Evolutionary conservation across 306 rosid genomes (phyloP).

Genomic region (Gynostemma pentaphyllum): DNA sequence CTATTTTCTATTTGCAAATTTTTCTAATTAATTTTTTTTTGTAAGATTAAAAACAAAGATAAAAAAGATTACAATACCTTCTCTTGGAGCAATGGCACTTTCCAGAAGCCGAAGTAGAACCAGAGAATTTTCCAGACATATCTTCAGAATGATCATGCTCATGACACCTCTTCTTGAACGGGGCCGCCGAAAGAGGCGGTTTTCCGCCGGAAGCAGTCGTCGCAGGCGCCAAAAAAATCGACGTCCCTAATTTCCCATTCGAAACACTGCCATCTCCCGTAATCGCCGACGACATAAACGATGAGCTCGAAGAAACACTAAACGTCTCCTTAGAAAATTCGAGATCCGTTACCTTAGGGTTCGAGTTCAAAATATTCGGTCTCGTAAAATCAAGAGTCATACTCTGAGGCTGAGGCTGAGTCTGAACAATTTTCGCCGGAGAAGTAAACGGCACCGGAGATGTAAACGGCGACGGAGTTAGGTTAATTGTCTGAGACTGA

Average conservation of each 20-base stretch:
- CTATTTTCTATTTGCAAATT: background rate
- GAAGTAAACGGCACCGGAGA: background rate
- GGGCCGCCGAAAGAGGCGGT: conserved; percentile 34
- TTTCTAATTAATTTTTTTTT: background rate
- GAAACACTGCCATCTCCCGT: conserved; percentile 78
- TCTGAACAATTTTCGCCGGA: conserved; percentile 12
- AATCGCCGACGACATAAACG: conserved; percentile 73
- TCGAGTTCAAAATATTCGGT: conserved; percentile 28
- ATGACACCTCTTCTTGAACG: conserved; percentile 48
- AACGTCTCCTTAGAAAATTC: conserved; percentile 48
- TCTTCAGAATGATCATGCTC: conserved; percentile 39
- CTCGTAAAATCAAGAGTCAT: conserved; percentile 64
- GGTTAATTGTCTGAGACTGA: conserved; percentile 8
- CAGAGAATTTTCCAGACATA: conserved; percentile 38
- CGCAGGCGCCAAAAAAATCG: conserved; percentile 33
- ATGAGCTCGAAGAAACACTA: conserved; percentile 76
- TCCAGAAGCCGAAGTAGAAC: conserved; percentile 31
- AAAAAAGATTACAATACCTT: conserved; percentile 34
- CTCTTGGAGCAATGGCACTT: conserved; percentile 67
- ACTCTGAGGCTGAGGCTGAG: conserved; percentile 42
- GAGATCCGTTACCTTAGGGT: conserved; percentile 37
- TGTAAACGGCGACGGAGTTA: conserved; percentile 14
- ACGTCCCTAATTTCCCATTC: conserved; percentile 58
- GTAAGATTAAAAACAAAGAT: background rate
- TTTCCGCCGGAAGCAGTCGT: conserved; percentile 38